Percentiles rank a stretch among this genome's conserved stretches.
Conservation (phyloP, 805 yeast genomes). For the Ogataea angusta region DNA sequence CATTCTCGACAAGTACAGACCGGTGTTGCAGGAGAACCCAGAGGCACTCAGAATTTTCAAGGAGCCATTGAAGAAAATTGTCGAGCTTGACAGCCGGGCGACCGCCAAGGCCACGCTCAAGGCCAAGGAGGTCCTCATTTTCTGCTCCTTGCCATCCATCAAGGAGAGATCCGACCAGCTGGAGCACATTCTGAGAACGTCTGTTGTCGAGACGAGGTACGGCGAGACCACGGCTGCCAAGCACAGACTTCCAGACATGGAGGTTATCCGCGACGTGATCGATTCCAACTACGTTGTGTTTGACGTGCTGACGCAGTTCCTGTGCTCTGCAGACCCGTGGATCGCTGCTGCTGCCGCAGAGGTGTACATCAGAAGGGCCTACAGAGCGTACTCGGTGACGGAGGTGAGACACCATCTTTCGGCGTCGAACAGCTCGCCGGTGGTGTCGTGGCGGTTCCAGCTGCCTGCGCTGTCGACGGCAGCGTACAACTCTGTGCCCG, state of each 20-base stretch:
- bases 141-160: slow-evolving; percentile 94
- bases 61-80: slow-evolving; percentile 70
- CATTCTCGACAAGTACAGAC: slow-evolving; percentile 77
- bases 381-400: slow-evolving; percentile 89
- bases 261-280: slow-evolving; percentile 82
- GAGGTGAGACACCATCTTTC: slow-evolving; percentile 61
- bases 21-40: slow-evolving; percentile 68
- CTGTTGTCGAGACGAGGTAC: slow-evolving; percentile 85
- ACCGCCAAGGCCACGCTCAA: slow-evolving; percentile 92
- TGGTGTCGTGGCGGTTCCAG: slow-evolving; percentile 85
- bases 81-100: slow-evolving; percentile 84
- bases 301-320: slow-evolving; percentile 91
- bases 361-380: slow-evolving; percentile 94
- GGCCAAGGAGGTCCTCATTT: slow-evolving; percentile 94
- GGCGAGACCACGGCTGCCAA: slow-evolving; percentile 74
- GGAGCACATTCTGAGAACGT: slow-evolving; percentile 89
- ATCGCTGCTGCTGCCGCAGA: slow-evolving; percentile 96
- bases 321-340: slow-evolving; percentile 77
- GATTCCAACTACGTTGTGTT: slow-evolving; percentile 95
- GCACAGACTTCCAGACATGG: slow-evolving; percentile 79
- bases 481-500: slow-evolving; percentile 69
- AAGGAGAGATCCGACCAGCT: slow-evolving; percentile 96
- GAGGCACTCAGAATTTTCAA: slow-evolving; percentile 65
- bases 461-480: slow-evolving; percentile 71
- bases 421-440: slow-evolving; percentile 51